phyloP scores from a whole-genome alignment of 2,329 filamentous ascomycete species.

The Monosporascus sp. region DNA sequence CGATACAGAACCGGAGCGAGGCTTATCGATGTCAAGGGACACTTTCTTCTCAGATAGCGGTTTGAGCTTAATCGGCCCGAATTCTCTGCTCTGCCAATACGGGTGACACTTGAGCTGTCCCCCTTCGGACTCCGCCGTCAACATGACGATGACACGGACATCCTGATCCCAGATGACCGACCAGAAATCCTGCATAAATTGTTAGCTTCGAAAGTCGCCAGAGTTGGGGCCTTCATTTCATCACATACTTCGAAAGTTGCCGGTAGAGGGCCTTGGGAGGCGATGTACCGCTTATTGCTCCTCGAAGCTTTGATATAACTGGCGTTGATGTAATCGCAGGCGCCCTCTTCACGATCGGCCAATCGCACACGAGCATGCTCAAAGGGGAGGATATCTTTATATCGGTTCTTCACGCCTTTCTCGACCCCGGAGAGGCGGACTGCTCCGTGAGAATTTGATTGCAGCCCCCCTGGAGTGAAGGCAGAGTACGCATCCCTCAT shows the following conservation, averaged over 20 bases:
- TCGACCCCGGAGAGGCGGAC: constrained; percentile 88
- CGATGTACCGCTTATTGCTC: constrained; percentile 91
- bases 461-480: constrained; percentile 37
- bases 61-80: constrained; percentile 71
- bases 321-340: constrained; percentile 93
- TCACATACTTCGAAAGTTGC: constrained; percentile 76
- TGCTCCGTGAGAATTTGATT: constrained; percentile 17
- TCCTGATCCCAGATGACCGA: constrained; percentile 96
- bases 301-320: constrained; percentile 75
- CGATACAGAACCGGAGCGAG: constrained; percentile 35
- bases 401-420: constrained; percentile 90
- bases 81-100: constrained; percentile 80
- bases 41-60: constrained; percentile 77
- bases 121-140: constrained; percentile 90
- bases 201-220: constrained; percentile 20
- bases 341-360: constrained; percentile 57
- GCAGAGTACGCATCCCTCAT: constrained; percentile 73
- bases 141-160: constrained; percentile 89
- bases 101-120: constrained; percentile 92
- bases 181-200: constrained; percentile 76
- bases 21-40: constrained; percentile 63
- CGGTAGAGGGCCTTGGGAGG: constrained; percentile 87
- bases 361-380: constrained; percentile 87
- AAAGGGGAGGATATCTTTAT: constrained; percentile 96
- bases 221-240: not conserved